Evolutionary conservation across 805 yeast species (phyloP), one percentile per base, ranked within the genome.

Genomic region (Teunomyces stri): DNA sequence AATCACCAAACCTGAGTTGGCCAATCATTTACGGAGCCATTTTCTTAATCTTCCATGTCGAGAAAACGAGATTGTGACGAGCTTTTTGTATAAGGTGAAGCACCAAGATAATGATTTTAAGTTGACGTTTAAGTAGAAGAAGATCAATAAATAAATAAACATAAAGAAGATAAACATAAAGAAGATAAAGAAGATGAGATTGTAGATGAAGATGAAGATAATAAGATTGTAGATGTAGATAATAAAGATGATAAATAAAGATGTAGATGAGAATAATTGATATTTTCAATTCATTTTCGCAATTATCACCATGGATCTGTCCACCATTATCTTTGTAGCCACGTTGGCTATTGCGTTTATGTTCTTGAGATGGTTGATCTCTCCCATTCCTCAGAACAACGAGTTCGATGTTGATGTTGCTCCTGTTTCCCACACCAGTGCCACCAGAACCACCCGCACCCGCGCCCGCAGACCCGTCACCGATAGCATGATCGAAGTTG

Each of bases 11-110:
- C 69, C 69, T 3, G 87, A 82, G 51, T 73, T 85, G 28, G 85
- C 89, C 0, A 64, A 63, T 2, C 76, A 75, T 21, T 82, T 84
- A 21, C 84, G 81, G 65, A 78, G 76, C 46, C 97, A 92, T 64
- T 89, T 91, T 56, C 57, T 75, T 52, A 71, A 63, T 44, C 50
- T 71, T 21, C 75, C 79, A 10, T 81, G 82, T 3, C 82, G 87
- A 56, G 99, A 92, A 60, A 82, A 85, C 48, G 98, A 92, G 57
- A 82, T 87, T 28, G 82, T 92, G 34, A 89, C 96, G 31, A 90
- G 87, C 58, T 94, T 92, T 62, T 74, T 94, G 46, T 94, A 92
- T 69, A 84, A 87, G 57, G 90, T 89, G 45, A 82, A 82, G 59
- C 85, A 89, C 59, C 88, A 87, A 57, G 75, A 72, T 41, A 68